Evolutionary conservation across 23 red algal genomes (phyloP).

Genomic region (Gracilaria gracilis): DNA sequence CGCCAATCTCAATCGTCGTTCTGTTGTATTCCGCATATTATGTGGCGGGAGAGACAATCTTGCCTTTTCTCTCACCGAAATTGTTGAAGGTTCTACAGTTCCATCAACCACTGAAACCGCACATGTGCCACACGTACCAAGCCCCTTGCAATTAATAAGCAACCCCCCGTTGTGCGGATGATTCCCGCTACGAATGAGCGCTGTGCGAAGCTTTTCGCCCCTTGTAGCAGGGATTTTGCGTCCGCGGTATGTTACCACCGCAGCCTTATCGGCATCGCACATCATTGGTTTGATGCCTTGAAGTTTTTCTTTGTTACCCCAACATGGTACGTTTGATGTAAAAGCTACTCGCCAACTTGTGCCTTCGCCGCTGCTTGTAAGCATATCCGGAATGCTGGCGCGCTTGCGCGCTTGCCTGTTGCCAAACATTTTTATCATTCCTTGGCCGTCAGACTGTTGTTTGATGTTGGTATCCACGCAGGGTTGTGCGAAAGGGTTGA

Average conservation of each 20-base stretch:
- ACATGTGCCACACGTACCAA: conserved; percentile 71
- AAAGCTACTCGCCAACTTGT: not conserved
- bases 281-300: not conserved
- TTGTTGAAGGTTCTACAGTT: not conserved
- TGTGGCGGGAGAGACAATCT: conserved; percentile 57
- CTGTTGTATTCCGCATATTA: conserved; percentile 7
- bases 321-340: conserved; percentile 1
- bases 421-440: too few relatives aligned
- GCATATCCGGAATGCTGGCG: not conserved
- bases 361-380: not conserved
- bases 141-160: conserved; percentile 48
- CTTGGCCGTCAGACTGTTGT: too few relatives aligned
- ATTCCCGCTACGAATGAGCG: conserved; percentile 35
- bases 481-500: too few relatives aligned
- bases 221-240: conserved; percentile 14
- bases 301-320: not conserved
- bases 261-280: not conserved
- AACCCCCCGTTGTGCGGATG: conserved; percentile 55
- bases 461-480: too few relatives aligned
- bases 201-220: conserved; percentile 42
- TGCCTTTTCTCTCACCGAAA: conserved; percentile 40
- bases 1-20: conserved; percentile 38
- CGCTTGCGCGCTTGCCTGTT: too few relatives aligned
- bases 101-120: conserved; percentile 2
- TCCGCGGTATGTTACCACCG: conserved; percentile 54